Percentiles rank a stretch among this genome's conserved stretches.
Evolutionary conservation across 2,329 filamentous ascomycete genomes (phyloP).

Genomic region (Raffaelea arxii): DNA sequence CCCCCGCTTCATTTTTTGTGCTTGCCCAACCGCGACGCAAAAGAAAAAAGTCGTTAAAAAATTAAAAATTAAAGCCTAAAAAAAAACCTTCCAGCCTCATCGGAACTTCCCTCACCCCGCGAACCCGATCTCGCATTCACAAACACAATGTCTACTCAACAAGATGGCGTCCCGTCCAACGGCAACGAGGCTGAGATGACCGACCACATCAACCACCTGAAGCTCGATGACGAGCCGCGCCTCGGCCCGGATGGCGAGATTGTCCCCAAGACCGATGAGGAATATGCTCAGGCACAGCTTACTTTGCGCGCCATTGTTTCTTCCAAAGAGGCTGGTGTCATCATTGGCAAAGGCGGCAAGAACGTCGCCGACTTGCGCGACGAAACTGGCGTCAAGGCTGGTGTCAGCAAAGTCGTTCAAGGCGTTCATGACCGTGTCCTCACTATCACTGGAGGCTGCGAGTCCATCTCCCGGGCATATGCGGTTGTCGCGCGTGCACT

Average conservation of each 20-base stretch:
- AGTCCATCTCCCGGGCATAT: slow-evolving; percentile 85
- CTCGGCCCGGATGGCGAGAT: slow-evolving; percentile 67
- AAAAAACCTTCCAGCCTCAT: neutral
- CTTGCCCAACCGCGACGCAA: no score
- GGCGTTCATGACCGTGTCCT: slow-evolving; percentile 95
- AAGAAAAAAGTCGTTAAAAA: no score
- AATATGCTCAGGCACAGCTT: slow-evolving; percentile 86
- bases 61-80: no score
- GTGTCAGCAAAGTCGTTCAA: slow-evolving; percentile 96
- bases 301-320: slow-evolving; percentile 96
- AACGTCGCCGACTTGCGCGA: slow-evolving; percentile 96
- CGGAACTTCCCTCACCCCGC: neutral
- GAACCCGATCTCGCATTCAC: neutral
- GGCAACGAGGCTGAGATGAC: slow-evolving; percentile 55
- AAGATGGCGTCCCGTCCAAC: slow-evolving; percentile 44
- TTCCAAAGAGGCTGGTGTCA: slow-evolving; percentile 96
- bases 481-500: slow-evolving; percentile 85
- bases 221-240: slow-evolving; percentile 51
- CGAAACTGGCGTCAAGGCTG: slow-evolving; percentile 94
- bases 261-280: slow-evolving; percentile 86
- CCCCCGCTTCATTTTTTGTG: no score
- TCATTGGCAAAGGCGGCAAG: slow-evolving; percentile 97
- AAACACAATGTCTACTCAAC: slow-evolving; percentile 52
- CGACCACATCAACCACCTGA: slow-evolving; percentile 59
- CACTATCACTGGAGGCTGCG: slow-evolving; percentile 84